phyloP scores from a whole-genome alignment of 108 stramenopile species.

The Pseudonitzschia pungens region DNA sequence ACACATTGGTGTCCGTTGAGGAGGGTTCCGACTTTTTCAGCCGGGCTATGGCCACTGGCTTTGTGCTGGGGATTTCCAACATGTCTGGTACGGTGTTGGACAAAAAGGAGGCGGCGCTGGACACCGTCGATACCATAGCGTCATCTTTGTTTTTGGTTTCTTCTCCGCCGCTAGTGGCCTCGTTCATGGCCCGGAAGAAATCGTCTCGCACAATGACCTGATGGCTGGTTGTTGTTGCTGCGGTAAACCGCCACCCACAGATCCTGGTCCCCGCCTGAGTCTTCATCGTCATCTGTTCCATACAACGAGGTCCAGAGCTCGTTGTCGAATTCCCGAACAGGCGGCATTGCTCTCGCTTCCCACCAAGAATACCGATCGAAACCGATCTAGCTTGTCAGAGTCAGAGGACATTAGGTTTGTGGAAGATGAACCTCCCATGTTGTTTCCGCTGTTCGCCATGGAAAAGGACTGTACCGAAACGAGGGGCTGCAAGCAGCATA shows the following conservation, averaged over 20 bases:
- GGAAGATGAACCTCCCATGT: not conserved
- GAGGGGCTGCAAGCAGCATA: too few species aligned
- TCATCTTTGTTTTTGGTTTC: not conserved
- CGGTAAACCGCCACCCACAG: conserved; percentile 81
- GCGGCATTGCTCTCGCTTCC: not conserved
- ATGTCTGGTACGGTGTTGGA: conserved; percentile 1
- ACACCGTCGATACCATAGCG: conserved; percentile 10
- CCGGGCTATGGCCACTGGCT: conserved; percentile 76
- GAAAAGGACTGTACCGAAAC: not conserved
- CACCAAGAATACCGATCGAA: not conserved
- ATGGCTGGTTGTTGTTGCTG: conserved; percentile 75
- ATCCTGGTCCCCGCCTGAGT: conserved; percentile 15
- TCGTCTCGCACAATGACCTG: conserved; percentile 73
- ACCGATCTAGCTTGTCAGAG: conserved; percentile 4
- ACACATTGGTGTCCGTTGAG: conserved; percentile 23
- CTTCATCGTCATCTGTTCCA: conserved; percentile 11
- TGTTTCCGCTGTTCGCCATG: not conserved
- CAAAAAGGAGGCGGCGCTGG: conserved; percentile 10
- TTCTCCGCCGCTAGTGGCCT: conserved; percentile 43
- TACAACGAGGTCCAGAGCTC: not conserved
- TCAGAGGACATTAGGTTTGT: conserved; percentile 7
- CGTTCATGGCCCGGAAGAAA: conserved; percentile 76
- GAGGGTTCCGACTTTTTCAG: conserved; percentile 40
- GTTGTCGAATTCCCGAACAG: not conserved
- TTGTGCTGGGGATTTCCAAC: conserved; percentile 2